phyloP scores from a whole-genome alignment of 2,329 filamentous ascomycete species.

The Paraphaeosphaeria minitans region DNA sequence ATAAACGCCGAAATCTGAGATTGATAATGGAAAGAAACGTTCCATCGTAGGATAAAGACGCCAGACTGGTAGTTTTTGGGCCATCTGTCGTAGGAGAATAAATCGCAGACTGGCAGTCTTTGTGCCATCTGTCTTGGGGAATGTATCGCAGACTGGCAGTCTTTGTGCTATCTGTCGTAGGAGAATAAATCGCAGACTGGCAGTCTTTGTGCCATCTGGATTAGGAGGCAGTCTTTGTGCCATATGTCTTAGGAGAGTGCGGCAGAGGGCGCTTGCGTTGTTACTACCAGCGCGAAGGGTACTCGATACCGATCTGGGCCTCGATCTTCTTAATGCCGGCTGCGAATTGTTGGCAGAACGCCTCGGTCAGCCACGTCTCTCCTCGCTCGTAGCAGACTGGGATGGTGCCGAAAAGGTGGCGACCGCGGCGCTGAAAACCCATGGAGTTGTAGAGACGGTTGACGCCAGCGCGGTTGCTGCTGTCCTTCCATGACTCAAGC shows the following conservation, averaged over 20 bases:
- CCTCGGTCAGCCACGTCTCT: not conserved
- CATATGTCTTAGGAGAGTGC: not conserved
- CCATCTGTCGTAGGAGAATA: not conserved
- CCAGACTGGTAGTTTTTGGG: not conserved
- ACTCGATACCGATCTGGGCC: not conserved
- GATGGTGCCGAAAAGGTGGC: constrained; percentile 6
- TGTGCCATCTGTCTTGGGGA: not conserved
- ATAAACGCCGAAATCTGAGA: not conserved
- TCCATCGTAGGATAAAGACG: not conserved
- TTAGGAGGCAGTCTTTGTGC: not conserved
- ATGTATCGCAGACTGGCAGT: not conserved
- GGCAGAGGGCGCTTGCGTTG: not conserved
- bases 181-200: not conserved
- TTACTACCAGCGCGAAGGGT: not conserved
- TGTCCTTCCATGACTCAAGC: not conserved
- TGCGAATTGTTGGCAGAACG: constrained; percentile 6
- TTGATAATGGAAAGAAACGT: not conserved
- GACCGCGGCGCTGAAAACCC: constrained; percentile 1
- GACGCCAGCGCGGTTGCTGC: not conserved
- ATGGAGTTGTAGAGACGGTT: constrained; percentile 5
- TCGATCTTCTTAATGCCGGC: not conserved
- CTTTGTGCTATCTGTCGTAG: not conserved
- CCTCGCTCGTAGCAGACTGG: constrained; percentile 4
- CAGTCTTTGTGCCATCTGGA: not conserved
- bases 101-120: not conserved